Conservation (phyloP, 2,329 filamentous ascomycete species). For the Dactylonectria estremocensis region DNA sequence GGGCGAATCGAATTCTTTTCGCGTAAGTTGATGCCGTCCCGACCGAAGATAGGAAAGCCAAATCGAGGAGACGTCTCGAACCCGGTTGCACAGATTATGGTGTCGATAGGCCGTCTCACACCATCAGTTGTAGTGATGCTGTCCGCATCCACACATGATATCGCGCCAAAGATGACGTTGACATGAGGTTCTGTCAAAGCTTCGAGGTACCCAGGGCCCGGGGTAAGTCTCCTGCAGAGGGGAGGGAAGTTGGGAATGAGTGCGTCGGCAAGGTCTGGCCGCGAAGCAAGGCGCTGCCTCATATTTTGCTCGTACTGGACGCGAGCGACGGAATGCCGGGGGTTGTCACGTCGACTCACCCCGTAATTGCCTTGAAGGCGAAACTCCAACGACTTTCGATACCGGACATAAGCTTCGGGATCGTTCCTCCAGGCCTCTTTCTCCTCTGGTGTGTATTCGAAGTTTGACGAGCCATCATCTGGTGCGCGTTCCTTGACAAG, state of each 20-base stretch:
- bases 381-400: conserved; percentile 22
- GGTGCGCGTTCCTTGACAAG: not conserved
- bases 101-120: not conserved
- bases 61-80: conserved; percentile 13
- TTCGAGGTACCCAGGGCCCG: conserved; percentile 27
- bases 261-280: not conserved
- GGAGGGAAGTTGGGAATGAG: conserved; percentile 17
- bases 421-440: conserved; percentile 14
- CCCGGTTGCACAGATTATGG: conserved; percentile 28
- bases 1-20: conserved; percentile 2
- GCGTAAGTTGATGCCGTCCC: conserved; percentile 16
- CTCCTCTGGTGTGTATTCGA: conserved; percentile 13
- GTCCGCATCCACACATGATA: conserved; percentile 2
- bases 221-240: conserved; percentile 17
- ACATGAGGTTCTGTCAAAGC: conserved; percentile 12
- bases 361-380: conserved; percentile 8
- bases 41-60: conserved; percentile 23
- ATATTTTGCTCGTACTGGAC: conserved; percentile 11
- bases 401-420: conserved; percentile 11
- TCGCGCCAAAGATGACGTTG: not conserved
- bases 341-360: not conserved
- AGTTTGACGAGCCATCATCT: conserved; percentile 1
- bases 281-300: not conserved
- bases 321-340: conserved; percentile 1
- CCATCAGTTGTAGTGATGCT: conserved; percentile 20